These are phyloP conservation scores for Delitschia confertaspora DNA, from an alignment of 495 filamentous ascomycete species.

Conservation along the genomic window DNA sequence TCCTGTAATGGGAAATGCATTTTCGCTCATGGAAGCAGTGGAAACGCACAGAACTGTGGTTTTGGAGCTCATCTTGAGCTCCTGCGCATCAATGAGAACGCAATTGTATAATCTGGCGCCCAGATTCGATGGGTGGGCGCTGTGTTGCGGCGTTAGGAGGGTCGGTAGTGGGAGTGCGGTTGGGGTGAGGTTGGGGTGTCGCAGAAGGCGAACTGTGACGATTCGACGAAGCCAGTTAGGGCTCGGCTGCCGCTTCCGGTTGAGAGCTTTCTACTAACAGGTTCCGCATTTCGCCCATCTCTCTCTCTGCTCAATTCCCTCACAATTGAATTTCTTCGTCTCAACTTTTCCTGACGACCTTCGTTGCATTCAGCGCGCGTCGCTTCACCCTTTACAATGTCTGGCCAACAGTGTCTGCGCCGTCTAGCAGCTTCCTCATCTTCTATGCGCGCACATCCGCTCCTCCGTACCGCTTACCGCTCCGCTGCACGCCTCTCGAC, in stretches of 20 bases:
- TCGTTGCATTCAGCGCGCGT: constrained; percentile 4
- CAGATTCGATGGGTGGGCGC: background rate
- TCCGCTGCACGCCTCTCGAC: constrained; percentile 12
- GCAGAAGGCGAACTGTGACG: no score
- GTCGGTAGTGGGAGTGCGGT: constrained; percentile 1
- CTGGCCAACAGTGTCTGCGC: constrained; percentile 35
- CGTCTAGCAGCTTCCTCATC: constrained; percentile 25
- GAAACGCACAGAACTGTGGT: constrained; percentile 16
- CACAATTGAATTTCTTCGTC: constrained; percentile 4
- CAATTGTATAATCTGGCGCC: background rate
- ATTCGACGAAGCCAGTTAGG: constrained; percentile 6
- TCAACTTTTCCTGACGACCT: background rate
- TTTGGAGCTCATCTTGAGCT: constrained; percentile 14
- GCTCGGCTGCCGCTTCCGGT: constrained; percentile 5
- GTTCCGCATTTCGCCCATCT: background rate
- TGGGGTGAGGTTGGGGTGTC: constrained; percentile 12
- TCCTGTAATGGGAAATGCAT: no score
- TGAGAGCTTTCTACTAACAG: constrained; percentile 4
- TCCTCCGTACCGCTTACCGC: constrained; percentile 21
- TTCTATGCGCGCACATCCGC: constrained; percentile 14
- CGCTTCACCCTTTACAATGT: constrained; percentile 23
- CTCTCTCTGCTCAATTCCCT: constrained; percentile 4
- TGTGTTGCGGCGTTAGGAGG: background rate
- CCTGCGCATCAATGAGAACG: background rate
- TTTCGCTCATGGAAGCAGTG: no score